Evolutionary conservation across 192 early-diverging fungal genomes (phyloP), one percentile per base, ranked within the genome.

Genomic region (Rhizoclosmatium globosum): DNA sequence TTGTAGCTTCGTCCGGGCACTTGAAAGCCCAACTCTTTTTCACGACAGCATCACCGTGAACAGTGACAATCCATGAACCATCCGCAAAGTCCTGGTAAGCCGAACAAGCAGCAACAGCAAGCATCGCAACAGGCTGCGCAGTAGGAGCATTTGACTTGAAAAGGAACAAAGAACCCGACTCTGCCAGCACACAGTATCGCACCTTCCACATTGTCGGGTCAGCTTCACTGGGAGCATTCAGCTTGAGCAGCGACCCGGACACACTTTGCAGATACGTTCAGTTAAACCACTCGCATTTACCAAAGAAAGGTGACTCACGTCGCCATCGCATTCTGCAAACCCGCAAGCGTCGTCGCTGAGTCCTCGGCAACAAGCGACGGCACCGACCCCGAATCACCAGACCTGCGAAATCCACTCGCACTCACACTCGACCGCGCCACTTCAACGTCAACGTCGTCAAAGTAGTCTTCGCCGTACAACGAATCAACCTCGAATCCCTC

Each of bases 11-110:
- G 0, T 17, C 19, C 0, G 42, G 17, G 0, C 17, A 11, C 31
- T 68, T 68, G 0, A 75, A 46, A 11, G 73, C 45, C 73, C 73
- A 75, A 4, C 38, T 75, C 7, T 60, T 31, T 41, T 75, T 75
- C 13, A 23, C 15, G 19, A 45, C 11, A 2, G 57, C 46, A 21
- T 39, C 42, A 2, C 59, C 73, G 3, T 61, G 41, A 7, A 50
- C 73, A 43, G 19, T 19, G 53, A 72, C 50, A 3, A 58, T 41
- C 13, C 9, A 58, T 13, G 57, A 38, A 7, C 43, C 21, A 42
- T 53, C 11, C 2, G 17, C 53, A 13, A 38, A 53, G 38, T 72
- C n/a, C 9, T 7, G 41, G 19, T 46, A 50, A 42, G 73, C 60
- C n/a, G 43, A 64, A 45, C 43, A 75, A 1, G 19, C 19, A 13